These are phyloP conservation scores for Mycena albidolilacea DNA, from an alignment of 768 basidiomycete genomes.

Conservation along the genomic window DNA sequence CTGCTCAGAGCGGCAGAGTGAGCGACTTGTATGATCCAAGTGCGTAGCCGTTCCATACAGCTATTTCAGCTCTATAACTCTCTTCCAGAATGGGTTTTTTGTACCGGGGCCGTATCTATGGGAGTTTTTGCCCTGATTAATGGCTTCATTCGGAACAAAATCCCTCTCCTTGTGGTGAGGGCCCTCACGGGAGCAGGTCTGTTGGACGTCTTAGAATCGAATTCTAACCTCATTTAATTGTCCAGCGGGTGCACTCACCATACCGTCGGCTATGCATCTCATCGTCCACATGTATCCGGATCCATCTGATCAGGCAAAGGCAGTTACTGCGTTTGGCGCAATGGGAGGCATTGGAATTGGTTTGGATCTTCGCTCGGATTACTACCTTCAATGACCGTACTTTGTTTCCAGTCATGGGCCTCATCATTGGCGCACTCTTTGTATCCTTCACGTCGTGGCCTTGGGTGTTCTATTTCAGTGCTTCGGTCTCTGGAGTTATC, in stretches of 20 bases:
- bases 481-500: slow-evolving; percentile 55
- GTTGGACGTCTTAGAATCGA: slow-evolving; percentile 13
- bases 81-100: slow-evolving; percentile 11
- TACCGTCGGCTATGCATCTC: slow-evolving; percentile 66
- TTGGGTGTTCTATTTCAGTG: slow-evolving; percentile 59
- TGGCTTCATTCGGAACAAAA: slow-evolving; percentile 64
- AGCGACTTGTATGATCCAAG: slow-evolving; percentile 60
- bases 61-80: slow-evolving; percentile 30
- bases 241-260: slow-evolving; percentile 62
- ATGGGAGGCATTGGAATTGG: slow-evolving; percentile 64
- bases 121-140: slow-evolving; percentile 60
- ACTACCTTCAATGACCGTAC: neutral
- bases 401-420: slow-evolving; percentile 51
- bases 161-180: slow-evolving; percentile 65
- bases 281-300: slow-evolving; percentile 64
- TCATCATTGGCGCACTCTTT: slow-evolving; percentile 62
- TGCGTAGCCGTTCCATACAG: slow-evolving; percentile 55
- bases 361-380: slow-evolving; percentile 32
- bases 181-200: slow-evolving; percentile 65
- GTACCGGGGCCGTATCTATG: slow-evolving; percentile 51
- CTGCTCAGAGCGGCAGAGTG: slow-evolving; percentile 53
- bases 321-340: slow-evolving; percentile 63
- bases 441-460: slow-evolving; percentile 45
- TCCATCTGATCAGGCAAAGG: slow-evolving; percentile 57
- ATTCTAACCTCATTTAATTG: neutral